Evolutionary conservation across 345 rosid species (phyloP), one percentile per base, ranked within the genome.

Genomic region (Capsella bursapastoris): DNA sequence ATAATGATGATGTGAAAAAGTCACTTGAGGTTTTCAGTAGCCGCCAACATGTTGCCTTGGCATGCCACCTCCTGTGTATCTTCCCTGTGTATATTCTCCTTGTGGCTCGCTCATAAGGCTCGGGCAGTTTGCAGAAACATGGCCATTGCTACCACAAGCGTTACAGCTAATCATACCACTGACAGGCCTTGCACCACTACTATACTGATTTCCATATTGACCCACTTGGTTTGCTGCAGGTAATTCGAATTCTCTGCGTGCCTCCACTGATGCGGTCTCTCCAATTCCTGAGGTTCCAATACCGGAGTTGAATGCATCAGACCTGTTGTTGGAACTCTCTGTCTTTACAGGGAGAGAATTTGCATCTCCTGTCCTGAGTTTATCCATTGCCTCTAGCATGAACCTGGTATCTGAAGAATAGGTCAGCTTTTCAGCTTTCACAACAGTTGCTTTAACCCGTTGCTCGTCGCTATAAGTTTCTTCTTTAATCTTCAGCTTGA

Each of bases 401-500:
- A 52, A 83, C 82, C 85, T 84, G 40, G 97, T 75, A 57, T 87
- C 88, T 14, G 89, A 85, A 27, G 84, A 68, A 80, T 83, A 82
- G 56, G 85, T 81, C 32, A 89, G 78, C 79, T 81, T 90, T 12
- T 91, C 98, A 32, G 86, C 93, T 82, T 84, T 94, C 71, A 89
- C 85, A 51, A 89, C 87, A 5, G 90, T 90, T 40, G 90, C 88
- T 80, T 89, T 95, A 71, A 95, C 90, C 5, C 97, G 93, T 80
- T 86, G 91, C 74, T 95, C 99, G 59, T 95, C 97, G 41, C 90
- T 86, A 65, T 79, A 90, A 1, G 84, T 87, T 79, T 95, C 98
- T 78, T 95, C 99, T 82, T 92, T 92, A 29, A 95, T 83, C 81
- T 92, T 95, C 81, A 95, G 80, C 91, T 95, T 95, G 75, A 95